Conservation (phyloP, 441 rosid genomes). For the Syzygium malaccense region DNA sequence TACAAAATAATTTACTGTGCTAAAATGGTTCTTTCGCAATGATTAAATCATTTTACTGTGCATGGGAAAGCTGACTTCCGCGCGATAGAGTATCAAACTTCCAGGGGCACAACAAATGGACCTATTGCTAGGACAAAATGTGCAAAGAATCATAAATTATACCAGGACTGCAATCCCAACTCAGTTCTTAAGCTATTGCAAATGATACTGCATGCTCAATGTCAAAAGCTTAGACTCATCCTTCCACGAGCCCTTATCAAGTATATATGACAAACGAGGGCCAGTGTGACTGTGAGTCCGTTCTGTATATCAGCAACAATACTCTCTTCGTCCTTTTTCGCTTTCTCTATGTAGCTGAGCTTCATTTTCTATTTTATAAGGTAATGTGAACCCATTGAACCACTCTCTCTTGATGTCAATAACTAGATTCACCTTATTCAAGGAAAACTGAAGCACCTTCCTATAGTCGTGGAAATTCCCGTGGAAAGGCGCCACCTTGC, state of each 20-base stretch:
- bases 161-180: too few species aligned
- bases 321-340: background rate
- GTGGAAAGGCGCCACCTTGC: background rate
- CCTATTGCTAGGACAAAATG: background rate
- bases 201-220: too few species aligned
- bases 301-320: background rate
- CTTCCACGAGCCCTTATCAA: background rate
- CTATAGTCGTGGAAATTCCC: background rate
- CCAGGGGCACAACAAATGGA: background rate
- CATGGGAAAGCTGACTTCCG: background rate
- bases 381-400: background rate
- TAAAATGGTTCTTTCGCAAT: background rate
- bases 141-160: background rate
- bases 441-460: background rate
- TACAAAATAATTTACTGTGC: background rate
- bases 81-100: fast-evolving
- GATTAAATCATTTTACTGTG: background rate
- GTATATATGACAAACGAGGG: background rate
- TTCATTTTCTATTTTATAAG: background rate
- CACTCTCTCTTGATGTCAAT: background rate
- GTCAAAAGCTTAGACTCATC: too few species aligned
- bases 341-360: background rate
- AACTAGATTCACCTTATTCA: background rate
- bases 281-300: background rate
- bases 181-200: too few species aligned